Conservation (phyloP, 1,139 yeast genomes). For the Martiniozyma asiatica region DNA sequence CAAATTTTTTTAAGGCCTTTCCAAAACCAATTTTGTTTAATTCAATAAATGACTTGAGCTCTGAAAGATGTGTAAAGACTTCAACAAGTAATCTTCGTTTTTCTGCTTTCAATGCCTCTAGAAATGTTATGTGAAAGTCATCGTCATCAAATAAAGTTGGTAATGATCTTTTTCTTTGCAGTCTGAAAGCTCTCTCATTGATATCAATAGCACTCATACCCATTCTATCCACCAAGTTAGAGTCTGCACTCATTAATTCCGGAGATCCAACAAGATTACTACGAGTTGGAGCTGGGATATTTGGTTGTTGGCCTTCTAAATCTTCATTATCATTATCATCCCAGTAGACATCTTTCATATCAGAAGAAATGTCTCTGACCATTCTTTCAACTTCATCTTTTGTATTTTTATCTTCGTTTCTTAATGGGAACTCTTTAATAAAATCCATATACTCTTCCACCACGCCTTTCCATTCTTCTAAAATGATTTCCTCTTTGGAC, state of each 20-base stretch:
- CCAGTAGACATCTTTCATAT: no score
- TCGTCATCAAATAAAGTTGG: constrained; percentile 32
- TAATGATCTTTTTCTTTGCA: constrained; percentile 22
- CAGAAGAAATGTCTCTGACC: constrained; percentile 4
- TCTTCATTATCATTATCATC: not conserved
- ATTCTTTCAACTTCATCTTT: constrained; percentile 12
- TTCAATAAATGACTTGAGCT: constrained; percentile 70
- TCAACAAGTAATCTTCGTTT: constrained; percentile 56
- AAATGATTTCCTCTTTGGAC: constrained; percentile 36
- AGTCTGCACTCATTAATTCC: not conserved
- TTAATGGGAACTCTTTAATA: constrained; percentile 17
- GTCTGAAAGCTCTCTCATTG: constrained; percentile 14
- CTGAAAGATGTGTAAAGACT: constrained; percentile 66
- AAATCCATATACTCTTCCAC: constrained; percentile 27
- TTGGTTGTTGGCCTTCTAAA: not conserved
- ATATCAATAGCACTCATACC: constrained; percentile 6
- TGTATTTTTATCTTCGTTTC: constrained; percentile 10
- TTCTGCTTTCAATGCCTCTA: constrained; percentile 48
- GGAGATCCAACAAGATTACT: not conserved
- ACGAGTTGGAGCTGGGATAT: no score
- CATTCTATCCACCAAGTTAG: constrained; percentile 2
- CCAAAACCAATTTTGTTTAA: constrained; percentile 80
- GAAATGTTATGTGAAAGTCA: constrained; percentile 31
- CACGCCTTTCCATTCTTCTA: constrained; percentile 33
- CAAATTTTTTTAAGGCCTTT: constrained; percentile 83